These are phyloP conservation scores for Fragilaria crotonensis DNA, from an alignment of 108 stramenopile species.

Conservation along the genomic window DNA sequence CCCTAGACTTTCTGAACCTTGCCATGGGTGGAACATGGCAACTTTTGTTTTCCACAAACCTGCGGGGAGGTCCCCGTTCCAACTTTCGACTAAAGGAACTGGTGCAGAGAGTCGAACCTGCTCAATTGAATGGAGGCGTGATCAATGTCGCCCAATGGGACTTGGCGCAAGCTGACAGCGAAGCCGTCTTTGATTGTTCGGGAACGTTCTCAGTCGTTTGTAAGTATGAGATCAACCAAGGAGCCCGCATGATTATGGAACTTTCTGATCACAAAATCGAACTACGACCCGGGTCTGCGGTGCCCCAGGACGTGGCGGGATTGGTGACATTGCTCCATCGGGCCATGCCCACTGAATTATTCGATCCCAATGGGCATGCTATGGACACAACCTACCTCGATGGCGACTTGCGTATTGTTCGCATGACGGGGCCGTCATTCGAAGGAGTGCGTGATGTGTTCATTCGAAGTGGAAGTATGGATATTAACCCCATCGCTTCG, in stretches of 20 bases:
- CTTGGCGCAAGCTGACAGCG: slow-evolving; percentile 33
- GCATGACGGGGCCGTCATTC: slow-evolving; percentile 44
- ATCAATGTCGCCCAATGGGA: slow-evolving; percentile 54
- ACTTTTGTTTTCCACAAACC: slow-evolving; percentile 61
- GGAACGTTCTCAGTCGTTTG: slow-evolving; percentile 48
- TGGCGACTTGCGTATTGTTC: slow-evolving; percentile 52
- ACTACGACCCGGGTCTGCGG: slow-evolving; percentile 27
- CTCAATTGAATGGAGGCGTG: slow-evolving; percentile 35
- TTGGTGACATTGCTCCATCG: slow-evolving; percentile 46
- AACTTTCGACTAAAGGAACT: slow-evolving; percentile 37
- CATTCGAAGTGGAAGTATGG: slow-evolving; percentile 35
- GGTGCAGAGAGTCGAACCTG: slow-evolving; percentile 38
- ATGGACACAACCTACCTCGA: slow-evolving; percentile 75
- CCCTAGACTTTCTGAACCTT: slow-evolving; percentile 64
- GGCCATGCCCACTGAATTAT: slow-evolving; percentile 60
- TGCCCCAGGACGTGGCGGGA: slow-evolving; percentile 43
- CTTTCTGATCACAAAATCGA: slow-evolving; percentile 35
- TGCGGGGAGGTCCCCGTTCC: slow-evolving; percentile 16
- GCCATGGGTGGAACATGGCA: slow-evolving; percentile 70
- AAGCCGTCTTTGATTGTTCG: slow-evolving; percentile 31
- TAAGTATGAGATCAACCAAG: slow-evolving; percentile 57
- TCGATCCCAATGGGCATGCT: slow-evolving; percentile 54
- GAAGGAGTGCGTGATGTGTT: slow-evolving; percentile 71
- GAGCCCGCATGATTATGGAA: slow-evolving; percentile 47
- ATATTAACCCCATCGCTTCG: slow-evolving; percentile 39